Conservation (phyloP, 2,329 filamentous ascomycete species). For the Talaromyces atroroseus region DNA sequence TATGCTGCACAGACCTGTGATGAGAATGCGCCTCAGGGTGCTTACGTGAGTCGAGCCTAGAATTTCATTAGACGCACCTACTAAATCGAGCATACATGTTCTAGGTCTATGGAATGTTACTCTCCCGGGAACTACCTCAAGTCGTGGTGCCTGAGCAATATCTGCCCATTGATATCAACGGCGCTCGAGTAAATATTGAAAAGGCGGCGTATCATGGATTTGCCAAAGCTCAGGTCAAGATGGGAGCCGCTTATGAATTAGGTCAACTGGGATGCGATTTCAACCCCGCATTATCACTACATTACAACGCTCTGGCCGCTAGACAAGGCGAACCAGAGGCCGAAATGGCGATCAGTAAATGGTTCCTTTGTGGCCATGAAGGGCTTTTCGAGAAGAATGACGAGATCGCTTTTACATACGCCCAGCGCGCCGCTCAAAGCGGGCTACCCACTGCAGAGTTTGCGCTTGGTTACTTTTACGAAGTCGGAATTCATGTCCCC, state of each 20-base stretch:
- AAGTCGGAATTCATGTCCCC: constrained; percentile 89
- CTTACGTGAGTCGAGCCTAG: constrained; percentile 54
- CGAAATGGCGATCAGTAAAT: constrained; percentile 93
- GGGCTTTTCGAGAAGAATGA: constrained; percentile 93
- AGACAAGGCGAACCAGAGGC: constrained; percentile 90
- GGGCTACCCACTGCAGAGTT: constrained; percentile 90
- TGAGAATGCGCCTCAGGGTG: constrained; percentile 93
- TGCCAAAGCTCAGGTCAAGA: constrained; percentile 92
- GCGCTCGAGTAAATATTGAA: constrained; percentile 82
- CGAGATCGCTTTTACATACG: constrained; percentile 84
- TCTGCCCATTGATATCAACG: constrained; percentile 65
- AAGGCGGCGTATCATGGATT: constrained; percentile 96
- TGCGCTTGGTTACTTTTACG: constrained; percentile 93
- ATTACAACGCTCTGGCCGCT: constrained; percentile 91
- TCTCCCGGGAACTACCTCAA: constrained; percentile 85
- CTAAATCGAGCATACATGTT: constrained; percentile 1
- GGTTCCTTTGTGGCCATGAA: constrained; percentile 95
- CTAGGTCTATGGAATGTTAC: constrained; percentile 82
- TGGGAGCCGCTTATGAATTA: constrained; percentile 92
- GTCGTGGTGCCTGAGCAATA: constrained; percentile 70
- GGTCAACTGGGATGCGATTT: constrained; percentile 93
- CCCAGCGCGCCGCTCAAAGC: constrained; percentile 73
- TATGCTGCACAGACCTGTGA: constrained; percentile 80
- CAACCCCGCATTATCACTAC: constrained; percentile 82
- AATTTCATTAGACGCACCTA: constrained; percentile 1